Evolutionary conservation across 192 early-diverging fungal species (phyloP).

Genomic region (Backusella tarrabulga): DNA sequence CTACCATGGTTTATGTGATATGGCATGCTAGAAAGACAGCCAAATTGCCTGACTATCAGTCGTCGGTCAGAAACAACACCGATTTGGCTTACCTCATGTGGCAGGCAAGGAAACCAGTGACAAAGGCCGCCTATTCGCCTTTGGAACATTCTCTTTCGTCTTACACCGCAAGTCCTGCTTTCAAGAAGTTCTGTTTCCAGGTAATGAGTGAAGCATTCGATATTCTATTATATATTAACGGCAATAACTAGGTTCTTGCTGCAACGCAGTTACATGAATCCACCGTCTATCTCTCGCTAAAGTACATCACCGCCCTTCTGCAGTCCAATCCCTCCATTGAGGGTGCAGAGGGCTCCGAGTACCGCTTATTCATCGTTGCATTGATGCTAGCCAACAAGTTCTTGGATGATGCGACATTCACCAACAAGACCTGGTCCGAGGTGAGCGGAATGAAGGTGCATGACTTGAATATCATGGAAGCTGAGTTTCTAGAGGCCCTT

Average conservation of each 20-base stretch:
- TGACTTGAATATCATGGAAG: conserved; percentile 84
- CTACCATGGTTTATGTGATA: conserved; percentile 55
- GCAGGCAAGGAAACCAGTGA: conserved; percentile 10
- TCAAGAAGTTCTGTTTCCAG: conserved; percentile 41
- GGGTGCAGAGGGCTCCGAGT: conserved; percentile 55
- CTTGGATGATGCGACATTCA: conserved; percentile 85
- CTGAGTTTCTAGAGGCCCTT: conserved; percentile 77
- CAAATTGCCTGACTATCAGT: not conserved
- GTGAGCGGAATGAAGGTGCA: conserved; percentile 78
- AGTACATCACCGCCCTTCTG: conserved; percentile 49
- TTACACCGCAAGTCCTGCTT: conserved; percentile 32
- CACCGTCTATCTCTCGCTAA: conserved; percentile 46
- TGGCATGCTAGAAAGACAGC: conserved; percentile 41
- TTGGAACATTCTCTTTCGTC: conserved; percentile 7
- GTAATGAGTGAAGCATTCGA: not conserved
- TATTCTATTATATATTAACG: too few relatives aligned
- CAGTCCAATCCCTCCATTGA: conserved; percentile 37
- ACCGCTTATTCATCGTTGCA: conserved; percentile 52
- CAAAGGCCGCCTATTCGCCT: conserved; percentile 5
- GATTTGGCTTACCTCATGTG: conserved; percentile 13
- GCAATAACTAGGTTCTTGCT: conserved; percentile 30
- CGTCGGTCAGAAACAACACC: not conserved
- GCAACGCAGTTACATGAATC: conserved; percentile 51
- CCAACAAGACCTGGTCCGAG: conserved; percentile 87
- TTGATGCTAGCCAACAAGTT: conserved; percentile 77